A percentile compares a stretch with the other conserved stretches of the same genome.
Conservation (phyloP, 805 yeast genomes). For the Candida verbasci region DNA sequence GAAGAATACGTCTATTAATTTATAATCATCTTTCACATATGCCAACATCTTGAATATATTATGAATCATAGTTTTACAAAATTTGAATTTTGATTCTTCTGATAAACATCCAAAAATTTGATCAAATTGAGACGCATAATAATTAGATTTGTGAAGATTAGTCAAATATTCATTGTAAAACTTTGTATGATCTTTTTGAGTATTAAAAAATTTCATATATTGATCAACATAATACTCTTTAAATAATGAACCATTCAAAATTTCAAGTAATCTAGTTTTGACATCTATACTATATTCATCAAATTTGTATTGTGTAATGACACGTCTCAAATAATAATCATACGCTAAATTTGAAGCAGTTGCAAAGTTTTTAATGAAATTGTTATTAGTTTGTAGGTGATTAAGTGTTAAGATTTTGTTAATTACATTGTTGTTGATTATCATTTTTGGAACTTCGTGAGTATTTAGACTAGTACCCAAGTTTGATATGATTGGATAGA, state of each 20-base stretch:
- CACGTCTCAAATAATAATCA: constrained; percentile 2
- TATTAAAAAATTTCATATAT: constrained; percentile 2
- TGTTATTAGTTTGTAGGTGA: neutral
- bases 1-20: neutral
- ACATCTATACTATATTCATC: too few species aligned
- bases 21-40: constrained; percentile 3
- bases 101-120: constrained; percentile 8
- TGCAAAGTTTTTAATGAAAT: neutral
- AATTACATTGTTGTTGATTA: constrained; percentile 1
- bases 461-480: neutral
- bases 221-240: constrained; percentile 1
- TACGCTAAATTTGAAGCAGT: neutral
- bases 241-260: neutral
- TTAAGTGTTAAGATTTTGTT: neutral
- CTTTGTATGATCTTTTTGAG: neutral
- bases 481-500: neutral
- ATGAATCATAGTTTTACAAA: neutral
- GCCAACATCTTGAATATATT: neutral
- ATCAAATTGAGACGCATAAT: constrained; percentile 2
- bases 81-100: constrained; percentile 3
- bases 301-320: neutral
- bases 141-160: neutral
- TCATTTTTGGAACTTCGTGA: constrained; percentile 1
- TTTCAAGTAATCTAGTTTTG: neutral
- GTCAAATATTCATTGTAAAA: neutral